Evolutionary conservation across 306 rosid genomes (phyloP).

Genomic region (Glycine soja): DNA sequence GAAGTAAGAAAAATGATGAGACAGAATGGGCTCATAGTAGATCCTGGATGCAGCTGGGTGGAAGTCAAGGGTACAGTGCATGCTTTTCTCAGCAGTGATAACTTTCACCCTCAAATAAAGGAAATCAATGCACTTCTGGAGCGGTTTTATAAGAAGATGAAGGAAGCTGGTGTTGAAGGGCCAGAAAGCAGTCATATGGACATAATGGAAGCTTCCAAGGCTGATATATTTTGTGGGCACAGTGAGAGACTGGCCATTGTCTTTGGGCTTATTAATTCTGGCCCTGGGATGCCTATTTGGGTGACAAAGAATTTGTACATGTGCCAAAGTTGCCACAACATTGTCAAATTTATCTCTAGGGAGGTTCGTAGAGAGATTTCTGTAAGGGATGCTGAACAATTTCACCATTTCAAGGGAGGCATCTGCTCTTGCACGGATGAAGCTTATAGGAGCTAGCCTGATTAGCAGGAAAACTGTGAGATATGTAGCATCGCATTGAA

Average conservation of each 20-base stretch:
- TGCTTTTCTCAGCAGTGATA: slow-evolving; percentile 84
- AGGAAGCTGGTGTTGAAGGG: slow-evolving; percentile 54
- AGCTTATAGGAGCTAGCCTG: slow-evolving; percentile 57
- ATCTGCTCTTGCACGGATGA: slow-evolving; percentile 86
- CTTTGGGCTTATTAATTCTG: slow-evolving; percentile 77
- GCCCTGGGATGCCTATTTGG: slow-evolving; percentile 86
- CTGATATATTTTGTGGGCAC: slow-evolving; percentile 94
- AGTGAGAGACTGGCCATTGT: slow-evolving; percentile 86
- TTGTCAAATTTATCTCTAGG: slow-evolving; percentile 72
- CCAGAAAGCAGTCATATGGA: slow-evolving; percentile 49
- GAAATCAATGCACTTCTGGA: slow-evolving; percentile 70
- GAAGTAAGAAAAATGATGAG: slow-evolving; percentile 71
- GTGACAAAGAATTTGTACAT: slow-evolving; percentile 88
- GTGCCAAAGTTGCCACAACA: slow-evolving; percentile 83
- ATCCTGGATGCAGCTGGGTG: slow-evolving; percentile 97
- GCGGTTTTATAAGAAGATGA: slow-evolving; percentile 80
- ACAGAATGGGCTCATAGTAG: slow-evolving; percentile 75
- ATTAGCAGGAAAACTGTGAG: slow-evolving; percentile 41
- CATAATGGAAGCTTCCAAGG: slow-evolving; percentile 74
- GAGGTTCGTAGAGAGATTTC: slow-evolving; percentile 86
- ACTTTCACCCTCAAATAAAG: slow-evolving; percentile 69
- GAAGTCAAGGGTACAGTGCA: slow-evolving; percentile 86
- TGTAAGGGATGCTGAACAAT: slow-evolving; percentile 78
- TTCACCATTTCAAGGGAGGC: slow-evolving; percentile 93
- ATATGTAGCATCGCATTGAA: slow-evolving; percentile 20